Evolutionary conservation across 129 eudicot genomes (phyloP).

Genomic region (Helichrysum umbraculigerum): DNA sequence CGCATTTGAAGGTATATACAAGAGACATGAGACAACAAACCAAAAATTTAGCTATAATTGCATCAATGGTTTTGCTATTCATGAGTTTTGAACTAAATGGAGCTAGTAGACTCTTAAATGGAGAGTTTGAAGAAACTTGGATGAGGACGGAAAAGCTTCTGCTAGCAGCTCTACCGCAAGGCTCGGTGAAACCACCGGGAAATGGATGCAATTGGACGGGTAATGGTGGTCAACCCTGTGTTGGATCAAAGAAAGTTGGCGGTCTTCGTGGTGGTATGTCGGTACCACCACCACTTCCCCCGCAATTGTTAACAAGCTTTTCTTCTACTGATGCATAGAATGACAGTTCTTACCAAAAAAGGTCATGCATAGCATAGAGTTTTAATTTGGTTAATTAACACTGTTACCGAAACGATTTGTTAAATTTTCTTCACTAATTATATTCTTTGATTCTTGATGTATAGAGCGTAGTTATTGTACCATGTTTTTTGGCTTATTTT

Average conservation of each 20-base stretch:
- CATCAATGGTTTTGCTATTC: slow-evolving; percentile 8
- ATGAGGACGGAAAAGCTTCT: slow-evolving; percentile 20
- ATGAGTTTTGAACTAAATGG: slow-evolving; percentile 24
- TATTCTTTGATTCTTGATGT: neutral
- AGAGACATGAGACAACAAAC: slow-evolving; percentile 19
- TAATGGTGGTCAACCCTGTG: slow-evolving; percentile 32
- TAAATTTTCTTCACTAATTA: neutral
- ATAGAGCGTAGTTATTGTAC: neutral
- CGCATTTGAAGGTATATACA: neutral
- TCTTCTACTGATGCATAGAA: neutral
- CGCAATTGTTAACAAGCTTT: neutral
- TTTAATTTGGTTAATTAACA: neutral
- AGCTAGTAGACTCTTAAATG: slow-evolving; percentile 28
- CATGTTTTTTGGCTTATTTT: neutral
- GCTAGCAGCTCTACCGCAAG: slow-evolving; percentile 21
- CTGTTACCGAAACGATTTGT: neutral
- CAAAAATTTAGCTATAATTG: slow-evolving; percentile 19
- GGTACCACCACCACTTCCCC: slow-evolving; percentile 12
- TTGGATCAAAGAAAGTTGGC: slow-evolving; percentile 30
- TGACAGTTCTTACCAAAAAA: neutral
- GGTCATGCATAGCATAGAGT: neutral
- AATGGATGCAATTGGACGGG: slow-evolving; percentile 39
- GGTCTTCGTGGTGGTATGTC: slow-evolving; percentile 5
- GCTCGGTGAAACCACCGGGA: slow-evolving; percentile 24
- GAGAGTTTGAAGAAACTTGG: slow-evolving; percentile 24